Evolutionary conservation across 2,329 filamentous ascomycete species (phyloP), one percentile per base, ranked within the genome.

Genomic region (Colletotrichum spaethianum): DNA sequence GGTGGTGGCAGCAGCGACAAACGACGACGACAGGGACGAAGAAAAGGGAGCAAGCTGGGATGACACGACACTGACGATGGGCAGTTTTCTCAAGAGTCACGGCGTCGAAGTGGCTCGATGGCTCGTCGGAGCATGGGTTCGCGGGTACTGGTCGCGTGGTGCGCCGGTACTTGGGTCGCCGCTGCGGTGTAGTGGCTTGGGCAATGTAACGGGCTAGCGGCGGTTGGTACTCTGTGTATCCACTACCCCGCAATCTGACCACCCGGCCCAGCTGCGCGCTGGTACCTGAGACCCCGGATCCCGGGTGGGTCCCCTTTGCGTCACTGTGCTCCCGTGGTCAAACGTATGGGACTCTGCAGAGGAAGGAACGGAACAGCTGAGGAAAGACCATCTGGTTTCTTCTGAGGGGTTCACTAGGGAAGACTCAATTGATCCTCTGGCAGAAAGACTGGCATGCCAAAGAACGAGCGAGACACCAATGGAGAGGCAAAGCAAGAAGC

Each of bases 281-380:
- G 46, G 74, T 75, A 74, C 72, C 74, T 67, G 67, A 69, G 63
- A 75, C 74, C 74, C 74, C 73, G 66, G 73, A 74, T 74, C 63
- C 36, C 50, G 65, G 65, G 70, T 72, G 72, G 72, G 56, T 40
- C 66, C 20, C 50, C 56, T 63, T 61, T 74, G 73, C 73, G 73
- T 74, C 73, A 74, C 71, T 50, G 63, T 64, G 63, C 63, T 72
- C 71, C 36, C 67, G 61, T 70, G 28, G 67, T 63, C 11, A 52
- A 63, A 26, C n/a, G 31, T 6, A 14, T n/a, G n/a, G 33, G 18
- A 12, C 23, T 38, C 44, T 63, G n/a, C 16, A 62, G 33, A n/a
- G 40, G 33, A 52, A 31, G 28, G 26, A 61, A 46, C 26, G 28
- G 16, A 44, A 46, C 20, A 18, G 23, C 33, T 5, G 44, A 52